phyloP scores from a whole-genome alignment of 2,329 filamentous ascomycete species.

The Sarocladium oryzae region DNA sequence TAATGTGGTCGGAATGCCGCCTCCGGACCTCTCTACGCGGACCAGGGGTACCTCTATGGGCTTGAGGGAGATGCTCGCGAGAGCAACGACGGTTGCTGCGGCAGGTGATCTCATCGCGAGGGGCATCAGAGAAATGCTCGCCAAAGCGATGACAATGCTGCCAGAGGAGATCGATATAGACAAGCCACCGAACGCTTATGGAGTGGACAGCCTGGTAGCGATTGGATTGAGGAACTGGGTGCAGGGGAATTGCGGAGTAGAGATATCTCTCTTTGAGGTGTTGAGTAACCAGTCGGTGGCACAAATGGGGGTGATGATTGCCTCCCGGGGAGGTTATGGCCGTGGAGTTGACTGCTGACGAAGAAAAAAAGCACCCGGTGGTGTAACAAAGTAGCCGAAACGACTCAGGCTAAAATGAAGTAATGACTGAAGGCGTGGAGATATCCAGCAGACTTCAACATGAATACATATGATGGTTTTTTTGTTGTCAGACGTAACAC shows the following conservation, averaged over 20 bases:
- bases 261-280: conserved; percentile 42
- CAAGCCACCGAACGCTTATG: conserved; percentile 37
- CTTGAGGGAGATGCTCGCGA: conserved; percentile 27
- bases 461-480: not conserved
- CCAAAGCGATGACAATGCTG: conserved; percentile 38
- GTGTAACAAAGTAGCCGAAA: too few relatives aligned
- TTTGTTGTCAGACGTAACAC: not conserved
- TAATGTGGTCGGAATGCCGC: conserved; percentile 39
- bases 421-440: too few relatives aligned
- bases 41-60: conserved; percentile 14
- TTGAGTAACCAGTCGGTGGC: conserved; percentile 38
- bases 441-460: too few relatives aligned
- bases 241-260: conserved; percentile 33
- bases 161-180: conserved; percentile 37
- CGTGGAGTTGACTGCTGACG: not conserved
- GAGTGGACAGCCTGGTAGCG: conserved; percentile 46
- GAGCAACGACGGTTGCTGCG: conserved; percentile 19
- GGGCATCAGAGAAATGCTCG: conserved; percentile 34
- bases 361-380: too few relatives aligned
- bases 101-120: conserved; percentile 28
- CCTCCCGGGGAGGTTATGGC: conserved; percentile 24
- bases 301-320: conserved; percentile 30
- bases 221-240: conserved; percentile 49
- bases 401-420: too few relatives aligned
- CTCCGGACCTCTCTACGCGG: conserved; percentile 19